Evolutionary conservation across 345 rosid genomes (phyloP).

Genomic region (Raphanus raphanistrum): DNA sequence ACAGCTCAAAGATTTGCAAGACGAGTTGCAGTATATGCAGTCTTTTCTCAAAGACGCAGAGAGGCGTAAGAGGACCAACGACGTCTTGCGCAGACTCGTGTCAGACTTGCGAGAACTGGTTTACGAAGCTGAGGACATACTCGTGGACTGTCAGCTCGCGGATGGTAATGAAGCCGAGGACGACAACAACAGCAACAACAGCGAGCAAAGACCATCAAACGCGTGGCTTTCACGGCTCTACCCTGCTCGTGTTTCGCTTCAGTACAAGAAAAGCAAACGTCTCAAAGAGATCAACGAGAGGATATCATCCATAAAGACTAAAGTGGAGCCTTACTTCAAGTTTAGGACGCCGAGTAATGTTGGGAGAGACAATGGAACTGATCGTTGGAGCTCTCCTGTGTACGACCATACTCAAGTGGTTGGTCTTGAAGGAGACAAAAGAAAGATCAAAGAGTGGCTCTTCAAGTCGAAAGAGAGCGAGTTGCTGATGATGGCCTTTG

Average conservation of each 20-base stretch:
- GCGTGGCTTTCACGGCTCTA: constrained; percentile 24
- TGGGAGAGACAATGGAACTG: constrained; percentile 33
- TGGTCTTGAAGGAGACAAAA: constrained; percentile 42
- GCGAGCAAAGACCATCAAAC: constrained; percentile 32
- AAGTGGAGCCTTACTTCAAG: constrained; percentile 24
- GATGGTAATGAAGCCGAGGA: constrained; percentile 1
- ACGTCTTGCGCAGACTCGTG: constrained; percentile 18
- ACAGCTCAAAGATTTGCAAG: constrained; percentile 17
- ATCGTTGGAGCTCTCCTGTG: constrained; percentile 34
- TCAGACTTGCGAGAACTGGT: constrained; percentile 30
- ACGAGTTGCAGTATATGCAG: constrained; percentile 36
- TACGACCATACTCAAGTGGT: constrained; percentile 39
- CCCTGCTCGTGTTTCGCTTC: constrained; percentile 25
- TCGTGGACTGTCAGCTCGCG: constrained; percentile 32
- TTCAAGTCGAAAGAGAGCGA: constrained; percentile 25
- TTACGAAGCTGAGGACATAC: constrained; percentile 42
- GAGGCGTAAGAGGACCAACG: constrained; percentile 30
- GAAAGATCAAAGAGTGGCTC: constrained; percentile 36
- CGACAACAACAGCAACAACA: background rate
- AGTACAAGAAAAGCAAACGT: constrained; percentile 42
- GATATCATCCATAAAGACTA: constrained; percentile 15
- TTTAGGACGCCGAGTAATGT: constrained; percentile 24
- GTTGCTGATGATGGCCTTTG: constrained; percentile 34
- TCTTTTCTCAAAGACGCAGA: constrained; percentile 39
- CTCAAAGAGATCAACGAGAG: constrained; percentile 39